These are phyloP conservation scores for Boletus pseudopeckii DNA, from an alignment of 768 basidiomycete genomes.

Conservation along the genomic window DNA sequence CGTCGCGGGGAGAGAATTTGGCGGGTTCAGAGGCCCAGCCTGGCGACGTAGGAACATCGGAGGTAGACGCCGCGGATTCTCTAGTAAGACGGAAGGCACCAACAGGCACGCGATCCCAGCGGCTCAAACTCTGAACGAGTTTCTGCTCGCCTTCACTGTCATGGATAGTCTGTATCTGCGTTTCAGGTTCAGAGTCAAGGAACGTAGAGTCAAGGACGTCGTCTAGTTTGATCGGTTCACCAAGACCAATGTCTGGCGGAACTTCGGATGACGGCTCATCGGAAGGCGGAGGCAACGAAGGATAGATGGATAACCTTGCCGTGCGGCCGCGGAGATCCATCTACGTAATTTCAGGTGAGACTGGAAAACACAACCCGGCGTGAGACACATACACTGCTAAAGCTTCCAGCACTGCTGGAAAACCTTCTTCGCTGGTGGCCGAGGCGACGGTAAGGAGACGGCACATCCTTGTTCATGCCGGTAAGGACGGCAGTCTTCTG, in stretches of 20 bases:
- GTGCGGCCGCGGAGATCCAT: slow-evolving; percentile 33
- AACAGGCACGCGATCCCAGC: slow-evolving; percentile 76
- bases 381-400: slow-evolving; percentile 35
- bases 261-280: slow-evolving; percentile 35
- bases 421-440: slow-evolving; percentile 24
- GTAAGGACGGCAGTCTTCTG: slow-evolving; percentile 28
- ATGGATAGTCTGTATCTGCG: slow-evolving; percentile 25
- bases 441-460: slow-evolving; percentile 31
- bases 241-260: slow-evolving; percentile 37
- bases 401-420: slow-evolving; percentile 32
- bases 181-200: slow-evolving; percentile 54
- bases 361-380: slow-evolving; percentile 1
- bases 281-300: slow-evolving; percentile 32
- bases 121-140: slow-evolving; percentile 48
- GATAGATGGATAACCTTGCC: slow-evolving; percentile 33
- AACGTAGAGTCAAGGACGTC: slow-evolving; percentile 77
- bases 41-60: slow-evolving; percentile 30
- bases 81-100: slow-evolving; percentile 68
- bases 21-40: slow-evolving; percentile 28
- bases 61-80: slow-evolving; percentile 22
- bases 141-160: slow-evolving; percentile 38
- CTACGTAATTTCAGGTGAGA: slow-evolving; percentile 14
- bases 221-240: slow-evolving; percentile 57
- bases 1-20: slow-evolving; percentile 17
- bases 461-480: slow-evolving; percentile 29